These are phyloP conservation scores for Myxozyma geophila DNA, from an alignment of 805 yeast species.

Conservation along the genomic window DNA sequence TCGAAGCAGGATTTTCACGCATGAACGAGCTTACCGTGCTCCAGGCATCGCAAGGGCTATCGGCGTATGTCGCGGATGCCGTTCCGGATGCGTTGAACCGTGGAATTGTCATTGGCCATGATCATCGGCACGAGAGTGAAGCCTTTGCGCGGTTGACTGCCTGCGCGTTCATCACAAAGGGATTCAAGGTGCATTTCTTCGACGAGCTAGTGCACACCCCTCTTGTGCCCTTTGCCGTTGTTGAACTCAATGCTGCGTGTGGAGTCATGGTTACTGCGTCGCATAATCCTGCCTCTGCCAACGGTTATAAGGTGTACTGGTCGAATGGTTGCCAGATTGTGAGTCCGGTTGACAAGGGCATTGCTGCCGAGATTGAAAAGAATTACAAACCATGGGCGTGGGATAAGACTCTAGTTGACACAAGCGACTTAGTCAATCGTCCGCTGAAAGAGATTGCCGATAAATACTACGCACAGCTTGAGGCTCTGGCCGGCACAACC, in stretches of 20 bases:
- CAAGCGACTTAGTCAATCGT: conserved; percentile 26
- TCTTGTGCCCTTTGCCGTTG: conserved; percentile 85
- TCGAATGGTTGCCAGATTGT: conserved; percentile 93
- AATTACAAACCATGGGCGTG: conserved; percentile 65
- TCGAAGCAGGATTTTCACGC: conserved; percentile 89
- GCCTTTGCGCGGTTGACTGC: conserved; percentile 81
- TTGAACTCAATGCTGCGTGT: conserved; percentile 61
- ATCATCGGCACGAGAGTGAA: conserved; percentile 81
- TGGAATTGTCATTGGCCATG: conserved; percentile 82
- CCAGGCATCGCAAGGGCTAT: conserved; percentile 77
- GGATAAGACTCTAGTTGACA: conserved; percentile 47
- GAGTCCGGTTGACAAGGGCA: conserved; percentile 82
- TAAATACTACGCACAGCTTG: conserved; percentile 24
- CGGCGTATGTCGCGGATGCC: conserved; percentile 43
- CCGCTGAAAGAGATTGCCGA: conserved; percentile 26
- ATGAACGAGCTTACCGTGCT: conserved; percentile 88
- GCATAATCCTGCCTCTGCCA: conserved; percentile 63
- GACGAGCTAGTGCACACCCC: conserved; percentile 72
- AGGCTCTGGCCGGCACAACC: conserved; percentile 37
- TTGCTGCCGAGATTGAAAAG: conserved; percentile 64
- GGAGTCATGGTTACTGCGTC: conserved; percentile 96
- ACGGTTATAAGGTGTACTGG: conserved; percentile 95
- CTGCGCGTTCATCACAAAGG: conserved; percentile 67
- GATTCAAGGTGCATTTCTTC: conserved; percentile 65
- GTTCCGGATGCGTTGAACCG: conserved; percentile 44